A percentile compares a stretch with the other conserved stretches of the same genome.
phyloP scores from a whole-genome alignment of 257 asterid species.

The Gentiana straminea region DNA sequence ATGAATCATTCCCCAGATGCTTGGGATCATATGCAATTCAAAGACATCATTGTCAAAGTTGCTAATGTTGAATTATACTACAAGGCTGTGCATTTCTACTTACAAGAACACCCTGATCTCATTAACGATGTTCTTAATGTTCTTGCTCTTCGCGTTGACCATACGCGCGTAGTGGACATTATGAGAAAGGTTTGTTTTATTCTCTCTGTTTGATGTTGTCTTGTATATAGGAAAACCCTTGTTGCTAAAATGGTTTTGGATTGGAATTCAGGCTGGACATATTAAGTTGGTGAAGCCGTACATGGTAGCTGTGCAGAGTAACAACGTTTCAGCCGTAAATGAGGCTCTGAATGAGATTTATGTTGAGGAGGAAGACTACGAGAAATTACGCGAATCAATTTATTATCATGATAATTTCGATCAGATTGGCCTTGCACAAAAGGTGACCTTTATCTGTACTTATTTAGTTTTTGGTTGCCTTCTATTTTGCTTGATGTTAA shows the following conservation, averaged over 20 bases:
- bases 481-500: too few relatives aligned
- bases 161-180: constrained; percentile 90
- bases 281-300: constrained; percentile 90
- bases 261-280: constrained; percentile 71
- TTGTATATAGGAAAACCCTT: constrained; percentile 1
- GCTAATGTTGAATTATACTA: constrained; percentile 96
- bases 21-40: constrained; percentile 99
- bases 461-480: too few relatives aligned
- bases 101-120: constrained; percentile 98
- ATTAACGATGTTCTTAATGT: constrained; percentile 92
- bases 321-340: constrained; percentile 91
- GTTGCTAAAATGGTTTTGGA: constrained; percentile 15
- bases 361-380: constrained; percentile 98
- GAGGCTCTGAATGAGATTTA: constrained; percentile 96
- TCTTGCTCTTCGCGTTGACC: constrained; percentile 96
- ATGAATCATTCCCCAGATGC: constrained; percentile 99
- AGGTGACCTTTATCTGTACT: constrained; percentile 28
- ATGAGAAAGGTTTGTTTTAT: constrained; percentile 69
- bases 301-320: constrained; percentile 99
- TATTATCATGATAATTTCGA: constrained; percentile 92
- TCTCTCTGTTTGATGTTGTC: constrained; percentile 3
- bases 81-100: constrained; percentile 98
- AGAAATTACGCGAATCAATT: constrained; percentile 86
- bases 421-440: constrained; percentile 98
- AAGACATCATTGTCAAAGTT: constrained; percentile 89